Conservation (phyloP, 1,139 yeast species). For the Candida tunisiensis region DNA sequence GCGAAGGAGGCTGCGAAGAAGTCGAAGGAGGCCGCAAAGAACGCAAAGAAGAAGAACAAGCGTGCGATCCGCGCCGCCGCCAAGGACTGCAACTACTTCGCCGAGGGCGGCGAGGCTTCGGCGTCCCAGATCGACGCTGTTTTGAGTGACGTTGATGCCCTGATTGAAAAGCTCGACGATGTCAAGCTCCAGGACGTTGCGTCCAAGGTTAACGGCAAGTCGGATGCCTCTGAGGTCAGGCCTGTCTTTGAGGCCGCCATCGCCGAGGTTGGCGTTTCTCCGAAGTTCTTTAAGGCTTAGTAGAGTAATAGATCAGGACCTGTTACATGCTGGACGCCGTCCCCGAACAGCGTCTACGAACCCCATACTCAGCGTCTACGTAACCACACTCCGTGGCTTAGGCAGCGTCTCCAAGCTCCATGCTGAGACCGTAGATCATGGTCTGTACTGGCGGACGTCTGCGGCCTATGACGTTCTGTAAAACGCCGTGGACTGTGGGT, state of each 20-base stretch:
- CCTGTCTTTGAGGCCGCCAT: slow-evolving; percentile 5
- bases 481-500: no score
- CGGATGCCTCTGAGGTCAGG: slow-evolving; percentile 5
- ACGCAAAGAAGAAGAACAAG: slow-evolving; percentile 96
- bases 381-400: no score
- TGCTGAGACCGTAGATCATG: no score
- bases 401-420: no score
- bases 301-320: no score
- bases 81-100: slow-evolving; percentile 77
- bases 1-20: slow-evolving; percentile 63
- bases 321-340: no score
- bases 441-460: no score
- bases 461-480: no score
- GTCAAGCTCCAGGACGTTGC: slow-evolving; percentile 57
- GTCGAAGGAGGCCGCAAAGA: slow-evolving; percentile 94
- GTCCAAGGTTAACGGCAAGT: slow-evolving; percentile 4
- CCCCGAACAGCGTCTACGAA: no score
- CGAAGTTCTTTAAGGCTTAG: slow-evolving; percentile 9
- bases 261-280: slow-evolving; percentile 6
- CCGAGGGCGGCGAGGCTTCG: slow-evolving; percentile 50
- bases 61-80: slow-evolving; percentile 72
- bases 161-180: slow-evolving; percentile 70
- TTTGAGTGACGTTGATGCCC: slow-evolving; percentile 51
- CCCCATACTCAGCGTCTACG: no score
- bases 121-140: slow-evolving; percentile 35